Percentiles rank a stretch among this genome's conserved stretches.
These are phyloP conservation scores for Crithidia acanthocephali DNA, from an alignment of 208 protist genomes.

Conservation along the genomic window DNA sequence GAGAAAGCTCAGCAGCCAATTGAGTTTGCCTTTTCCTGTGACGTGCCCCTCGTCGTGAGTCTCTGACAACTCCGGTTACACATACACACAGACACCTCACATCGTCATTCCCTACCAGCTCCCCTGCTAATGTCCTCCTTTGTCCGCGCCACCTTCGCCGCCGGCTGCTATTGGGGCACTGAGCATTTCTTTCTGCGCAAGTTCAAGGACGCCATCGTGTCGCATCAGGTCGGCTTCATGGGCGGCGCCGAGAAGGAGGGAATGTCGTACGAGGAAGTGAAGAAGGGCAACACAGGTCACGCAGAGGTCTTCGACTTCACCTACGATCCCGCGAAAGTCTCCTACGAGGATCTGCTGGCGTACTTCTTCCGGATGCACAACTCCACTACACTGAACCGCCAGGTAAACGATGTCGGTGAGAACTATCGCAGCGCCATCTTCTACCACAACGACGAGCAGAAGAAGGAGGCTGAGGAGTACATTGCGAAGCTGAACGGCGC, in stretches of 20 bases:
- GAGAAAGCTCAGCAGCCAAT: too few relatives aligned
- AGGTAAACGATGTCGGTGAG: slow-evolving; percentile 92
- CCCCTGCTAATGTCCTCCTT: slow-evolving; percentile 25
- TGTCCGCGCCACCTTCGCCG: slow-evolving; percentile 82
- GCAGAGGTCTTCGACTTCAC: slow-evolving; percentile 94
- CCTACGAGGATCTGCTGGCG: slow-evolving; percentile 84
- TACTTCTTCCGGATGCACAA: slow-evolving; percentile 97
- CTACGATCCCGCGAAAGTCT: slow-evolving; percentile 83
- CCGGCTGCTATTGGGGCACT: slow-evolving; percentile 94
- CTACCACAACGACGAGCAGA: slow-evolving; percentile 91
- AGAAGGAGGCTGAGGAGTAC: slow-evolving; percentile 71
- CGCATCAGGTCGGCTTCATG: slow-evolving; percentile 91
- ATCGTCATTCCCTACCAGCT: too few relatives aligned
- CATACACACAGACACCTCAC: too few relatives aligned
- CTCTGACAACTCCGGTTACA: too few relatives aligned
- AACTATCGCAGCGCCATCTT: slow-evolving; percentile 96
- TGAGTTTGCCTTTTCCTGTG: too few relatives aligned
- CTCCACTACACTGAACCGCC: slow-evolving; percentile 92
- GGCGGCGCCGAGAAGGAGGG: slow-evolving; percentile 52
- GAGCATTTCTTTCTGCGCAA: slow-evolving; percentile 92
- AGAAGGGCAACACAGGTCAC: slow-evolving; percentile 93
- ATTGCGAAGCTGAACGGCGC: slow-evolving; percentile 76
- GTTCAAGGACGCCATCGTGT: slow-evolving; percentile 79
- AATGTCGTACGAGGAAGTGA: slow-evolving; percentile 92
- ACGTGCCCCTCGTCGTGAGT: too few relatives aligned